Base-by-base conservation (phyloP, 768 basidiomycete species). In the Sutorius australiensis region DNA sequence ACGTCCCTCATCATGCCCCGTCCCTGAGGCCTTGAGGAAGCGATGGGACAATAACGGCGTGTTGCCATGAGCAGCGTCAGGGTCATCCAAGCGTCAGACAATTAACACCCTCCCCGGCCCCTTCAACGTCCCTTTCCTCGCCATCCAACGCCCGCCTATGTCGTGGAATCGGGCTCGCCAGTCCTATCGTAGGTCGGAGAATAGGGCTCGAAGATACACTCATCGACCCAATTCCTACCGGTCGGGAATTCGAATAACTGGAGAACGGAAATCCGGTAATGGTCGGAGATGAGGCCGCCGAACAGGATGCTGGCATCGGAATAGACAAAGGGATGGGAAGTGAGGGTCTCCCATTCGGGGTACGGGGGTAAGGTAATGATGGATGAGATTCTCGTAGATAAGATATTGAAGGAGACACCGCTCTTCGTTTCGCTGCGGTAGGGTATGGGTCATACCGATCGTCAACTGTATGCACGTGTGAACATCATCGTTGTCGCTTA, bases 391-490 rank as follows among this genome's bases (percentile, higher is more conserved):
- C 86, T 44, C 87, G 80, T 17, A 89, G 74, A 64, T 80, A 78
- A 11, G 82, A 80, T 54, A 90, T 67, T 5, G 89, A 90, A 7
- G 89, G 89, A 12, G 89, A 92, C 21, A 91, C 89, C 11, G 89
- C 89, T 37, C 89, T 83, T 38, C 89, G 82, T 70, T 92, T 92
- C 17, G 84, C 81, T 16, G 84, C 75, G 40, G 79, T 82, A 31
- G 86, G 84, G 69, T 92, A 92, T 45, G 89, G 89, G 65, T 92
- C 89, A 66, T 87, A 92, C 10, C 89, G 83, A 65, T 92, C 89
- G 51, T 91, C 89, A 57, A 88, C 88, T 89, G 60, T 32, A 34
- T 24, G 30, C 36, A 58, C 40, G 47, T 52, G 59, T 56, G 27
- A 64, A 39, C 52, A 12, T 44, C 7, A 24, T 39, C 5, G n/a